Base-by-base conservation (phyloP, 1,139 yeast species). In the Suhomyces ambrosiae region DNA sequence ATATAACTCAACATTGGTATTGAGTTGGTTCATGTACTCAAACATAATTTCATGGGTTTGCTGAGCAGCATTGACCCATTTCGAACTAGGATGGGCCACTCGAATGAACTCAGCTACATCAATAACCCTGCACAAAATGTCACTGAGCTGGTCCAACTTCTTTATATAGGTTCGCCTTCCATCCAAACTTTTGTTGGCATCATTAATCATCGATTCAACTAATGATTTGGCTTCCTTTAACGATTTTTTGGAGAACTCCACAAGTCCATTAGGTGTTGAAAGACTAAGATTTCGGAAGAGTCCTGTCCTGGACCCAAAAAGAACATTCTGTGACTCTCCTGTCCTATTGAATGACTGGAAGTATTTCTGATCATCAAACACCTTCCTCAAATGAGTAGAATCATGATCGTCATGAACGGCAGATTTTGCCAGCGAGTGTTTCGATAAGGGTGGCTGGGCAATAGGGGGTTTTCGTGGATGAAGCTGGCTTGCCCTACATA, bases 41-140 rank as follows among this genome's bases (percentile, higher is more conserved):
- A 84, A 92, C 85, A 92, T 79, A 46, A 80, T 71, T 52, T 88
- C 95, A 54, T 92, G 97, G 21, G 95, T 85, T 37, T 77, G 74
- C 53, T 92, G 96, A 1, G 98, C 96, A 2, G 92, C 94, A 32
- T 71, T 72, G 3, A 84, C 74, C 74, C 87, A 88, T 27, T 70
- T 64, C 35, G 69, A 68, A 46, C 82, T 76, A 0, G 97, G 97
- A 58, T 92, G 97, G 1, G 84, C 81, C 33, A 89, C 90, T 37
- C 98, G 71, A 18, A 94, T 80, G 61, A 92, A 92, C 49, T 92
- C 98, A 18, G 96, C 94, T 38, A 90, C 78, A 59, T 92, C 99
- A 30, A 92, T 90, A 7, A 88, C 97, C 43, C 96, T 78, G 58
- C 99, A 92, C 29, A 92, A 63, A 14, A 86, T 76, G 58, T 92